phyloP scores from a whole-genome alignment of 805 yeast species.

The Saccharomycopsis fibuligera region DNA sequence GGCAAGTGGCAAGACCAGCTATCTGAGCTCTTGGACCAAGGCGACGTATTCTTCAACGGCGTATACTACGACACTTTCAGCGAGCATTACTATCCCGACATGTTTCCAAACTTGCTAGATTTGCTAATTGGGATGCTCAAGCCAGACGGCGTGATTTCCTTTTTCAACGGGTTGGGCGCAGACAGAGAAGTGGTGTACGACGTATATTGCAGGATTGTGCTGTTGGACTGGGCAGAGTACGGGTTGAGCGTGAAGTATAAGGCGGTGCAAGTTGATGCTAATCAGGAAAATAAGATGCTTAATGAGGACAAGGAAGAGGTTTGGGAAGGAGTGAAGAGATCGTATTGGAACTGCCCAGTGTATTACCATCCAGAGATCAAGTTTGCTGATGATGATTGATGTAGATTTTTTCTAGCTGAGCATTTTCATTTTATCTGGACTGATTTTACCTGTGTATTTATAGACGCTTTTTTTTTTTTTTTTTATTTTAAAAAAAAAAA shows the following conservation, averaged over 20 bases:
- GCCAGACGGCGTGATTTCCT: conserved; percentile 80
- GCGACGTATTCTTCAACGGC: conserved; percentile 72
- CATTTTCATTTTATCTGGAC: no score
- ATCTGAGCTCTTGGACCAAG: conserved; percentile 54
- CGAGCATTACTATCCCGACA: conserved; percentile 75
- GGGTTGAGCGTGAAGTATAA: conserved; percentile 63
- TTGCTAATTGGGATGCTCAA: conserved; percentile 72
- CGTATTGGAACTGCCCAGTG: conserved; percentile 64
- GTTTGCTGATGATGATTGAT: no score
- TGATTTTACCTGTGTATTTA: no score
- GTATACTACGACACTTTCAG: conserved; percentile 91
- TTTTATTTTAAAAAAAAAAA: no score
- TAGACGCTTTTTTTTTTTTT: no score
- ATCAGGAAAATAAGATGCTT: conserved; percentile 33
- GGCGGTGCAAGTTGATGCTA: conserved; percentile 33
- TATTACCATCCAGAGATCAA: conserved; percentile 61
- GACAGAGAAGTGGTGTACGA: conserved; percentile 71
- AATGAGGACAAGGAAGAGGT: conserved; percentile 37
- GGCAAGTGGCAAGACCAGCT: conserved; percentile 93
- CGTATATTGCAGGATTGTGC: conserved; percentile 79
- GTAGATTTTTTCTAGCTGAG: no score
- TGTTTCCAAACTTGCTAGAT: conserved; percentile 75
- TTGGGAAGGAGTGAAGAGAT: conserved; percentile 56
- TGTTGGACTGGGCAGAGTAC: conserved; percentile 69
- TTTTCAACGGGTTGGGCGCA: conserved; percentile 88